A percentile compares a stretch with the other conserved stretches of the same genome.
phyloP scores from a whole-genome alignment of 2,329 filamentous ascomycete species.

The Ophiostoma piceae region DNA sequence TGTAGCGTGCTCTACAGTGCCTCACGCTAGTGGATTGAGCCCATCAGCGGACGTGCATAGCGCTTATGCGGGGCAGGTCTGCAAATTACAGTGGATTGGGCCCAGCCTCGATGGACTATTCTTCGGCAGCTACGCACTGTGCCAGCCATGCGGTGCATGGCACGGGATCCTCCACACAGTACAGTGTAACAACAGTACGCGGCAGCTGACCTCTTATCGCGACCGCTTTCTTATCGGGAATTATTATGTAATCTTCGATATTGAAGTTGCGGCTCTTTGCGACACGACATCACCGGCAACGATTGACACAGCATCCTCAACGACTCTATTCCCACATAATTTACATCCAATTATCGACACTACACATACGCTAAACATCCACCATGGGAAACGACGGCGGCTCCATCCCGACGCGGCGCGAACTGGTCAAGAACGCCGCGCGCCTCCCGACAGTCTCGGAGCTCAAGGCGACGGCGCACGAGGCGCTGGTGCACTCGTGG shows the following conservation, averaged over 20 bases:
- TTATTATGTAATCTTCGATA: neutral
- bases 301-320: neutral
- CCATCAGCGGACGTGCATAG: slow-evolving; percentile 10
- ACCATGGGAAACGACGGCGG: slow-evolving; percentile 96
- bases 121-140: slow-evolving; percentile 7
- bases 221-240: neutral
- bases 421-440: slow-evolving; percentile 91
- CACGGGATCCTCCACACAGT: neutral
- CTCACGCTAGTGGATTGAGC: neutral
- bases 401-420: slow-evolving; percentile 89
- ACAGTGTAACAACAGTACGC: neutral
- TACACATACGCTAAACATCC: too few relatives aligned
- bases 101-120: neutral
- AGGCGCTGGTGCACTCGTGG: slow-evolving; percentile 84
- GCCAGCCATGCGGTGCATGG: neutral
- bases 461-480: slow-evolving; percentile 80
- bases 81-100: slow-evolving; percentile 12
- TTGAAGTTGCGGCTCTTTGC: neutral
- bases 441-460: slow-evolving; percentile 76
- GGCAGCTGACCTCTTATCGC: slow-evolving; percentile 1
- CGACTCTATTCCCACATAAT: neutral
- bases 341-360: neutral
- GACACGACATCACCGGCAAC: neutral
- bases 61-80: slow-evolving; percentile 17
- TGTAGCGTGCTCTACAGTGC: neutral